Base-by-base conservation (phyloP, 768 basidiomycete genomes). In the Boletellus sp. region DNA sequence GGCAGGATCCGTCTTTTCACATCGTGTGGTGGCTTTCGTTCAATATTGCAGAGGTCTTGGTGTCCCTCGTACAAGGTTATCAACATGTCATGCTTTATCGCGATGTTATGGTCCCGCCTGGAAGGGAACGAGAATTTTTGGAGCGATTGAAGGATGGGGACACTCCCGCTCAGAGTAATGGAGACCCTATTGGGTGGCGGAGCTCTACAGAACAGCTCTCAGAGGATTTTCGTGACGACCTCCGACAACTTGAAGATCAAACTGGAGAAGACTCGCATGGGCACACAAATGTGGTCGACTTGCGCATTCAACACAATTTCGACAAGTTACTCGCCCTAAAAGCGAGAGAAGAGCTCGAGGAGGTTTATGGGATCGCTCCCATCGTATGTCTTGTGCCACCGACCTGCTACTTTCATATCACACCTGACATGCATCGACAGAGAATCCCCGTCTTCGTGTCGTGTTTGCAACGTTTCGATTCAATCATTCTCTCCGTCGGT, bases 1-100 rank as follows among this genome's bases (percentile, higher is more conserved):
- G 79, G 73, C 70, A 66, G 48, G 74, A 83, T 53, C 60, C 71
- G 1, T 78, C 80, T 4, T 92, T 92, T 70, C 63, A 68, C 19
- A 74, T 79, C 26, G 79, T 86, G 4, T 90, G 89, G 87, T 88
- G 84, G 83, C 69, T 88, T 33, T 84, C 85, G 2, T 71, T 91
- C 2, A 84, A 86, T 12, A 67, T 78, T 7, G 84, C 81, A 4
- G 90, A 89, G 55, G 83, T 83, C 5, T 54, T 77, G 19, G 80
- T 81, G 1, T 79, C 81, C 5, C 74, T 90, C 45, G 70, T 72
- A 46, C 89, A 90, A 62, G 87, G 86, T 9, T 92, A 88, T 60
- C 78, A 78, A 42, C 78, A 80, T 24, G 75, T 91, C 36, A 68
- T 72, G 12, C 69, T 86, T 8, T 92, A 91, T 65, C 74, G 77